Evolutionary conservation across 2,329 filamentous ascomycete species (phyloP).

Genomic region (Ophioceras dolichostomum): DNA sequence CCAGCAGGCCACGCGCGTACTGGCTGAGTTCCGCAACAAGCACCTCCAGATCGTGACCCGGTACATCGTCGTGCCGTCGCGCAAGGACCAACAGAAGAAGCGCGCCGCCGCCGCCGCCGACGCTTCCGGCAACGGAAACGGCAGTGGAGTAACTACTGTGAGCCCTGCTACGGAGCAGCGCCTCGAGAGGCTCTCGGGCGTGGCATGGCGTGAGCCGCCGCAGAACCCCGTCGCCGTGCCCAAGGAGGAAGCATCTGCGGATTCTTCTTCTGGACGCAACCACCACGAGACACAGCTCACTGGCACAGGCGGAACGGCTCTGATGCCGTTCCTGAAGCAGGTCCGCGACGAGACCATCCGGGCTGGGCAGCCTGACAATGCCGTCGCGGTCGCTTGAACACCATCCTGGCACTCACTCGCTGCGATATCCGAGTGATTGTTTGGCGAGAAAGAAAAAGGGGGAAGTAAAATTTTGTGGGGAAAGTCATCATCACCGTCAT

Average conservation of each 20-base stretch:
- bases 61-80: constrained; percentile 77
- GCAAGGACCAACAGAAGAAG: constrained; percentile 1
- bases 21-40: constrained; percentile 67
- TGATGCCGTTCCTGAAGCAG: constrained; percentile 85
- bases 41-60: constrained; percentile 84
- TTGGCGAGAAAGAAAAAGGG: no score
- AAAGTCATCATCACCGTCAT: neutral
- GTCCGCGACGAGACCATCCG: constrained; percentile 66
- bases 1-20: constrained; percentile 60
- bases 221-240: constrained; percentile 3
- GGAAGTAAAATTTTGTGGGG: no score
- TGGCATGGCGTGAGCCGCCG: constrained; percentile 3
- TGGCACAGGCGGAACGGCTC: constrained; percentile 75
- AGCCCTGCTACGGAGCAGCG: neutral
- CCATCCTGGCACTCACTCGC: no score
- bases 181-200: constrained; percentile 11
- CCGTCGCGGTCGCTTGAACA: neutral
- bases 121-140: neutral
- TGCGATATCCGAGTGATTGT: neutral
- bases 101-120: neutral
- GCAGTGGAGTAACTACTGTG: neutral
- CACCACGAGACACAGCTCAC: constrained; percentile 37
- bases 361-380: constrained; percentile 1
- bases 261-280: no score
- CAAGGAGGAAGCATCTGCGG: constrained; percentile 11